Conservation (phyloP, 2,329 filamentous ascomycete species). For the Pestalotiopsis sp. region DNA sequence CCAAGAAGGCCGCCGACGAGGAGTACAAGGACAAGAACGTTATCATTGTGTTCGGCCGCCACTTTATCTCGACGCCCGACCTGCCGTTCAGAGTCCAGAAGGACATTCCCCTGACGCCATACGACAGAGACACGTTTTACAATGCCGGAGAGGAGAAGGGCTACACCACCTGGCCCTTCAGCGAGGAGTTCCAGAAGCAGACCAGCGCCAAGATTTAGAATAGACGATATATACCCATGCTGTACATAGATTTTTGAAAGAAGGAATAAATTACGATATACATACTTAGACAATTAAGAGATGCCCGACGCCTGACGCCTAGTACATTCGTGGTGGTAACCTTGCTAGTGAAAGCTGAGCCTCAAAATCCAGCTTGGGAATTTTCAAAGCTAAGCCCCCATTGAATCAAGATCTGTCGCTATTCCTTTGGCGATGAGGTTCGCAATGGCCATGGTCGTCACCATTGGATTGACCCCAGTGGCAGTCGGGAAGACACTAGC, state of each 20-base stretch:
- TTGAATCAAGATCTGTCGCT: slow-evolving; percentile 41
- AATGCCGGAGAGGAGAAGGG: slow-evolving; percentile 29
- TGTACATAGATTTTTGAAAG: neutral
- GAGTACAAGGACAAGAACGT: slow-evolving; percentile 43
- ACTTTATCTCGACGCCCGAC: slow-evolving; percentile 53
- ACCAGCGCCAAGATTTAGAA: neutral
- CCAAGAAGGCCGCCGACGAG: slow-evolving; percentile 42
- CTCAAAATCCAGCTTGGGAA: neutral
- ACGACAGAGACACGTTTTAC: slow-evolving; percentile 51
- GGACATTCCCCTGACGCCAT: slow-evolving; percentile 43
- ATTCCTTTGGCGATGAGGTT: slow-evolving; percentile 62
- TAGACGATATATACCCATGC: neutral
- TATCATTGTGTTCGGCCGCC: slow-evolving; percentile 49
- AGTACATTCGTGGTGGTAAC: neutral
- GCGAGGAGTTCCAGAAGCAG: slow-evolving; percentile 19
- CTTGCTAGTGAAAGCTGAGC: neutral
- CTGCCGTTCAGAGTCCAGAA: slow-evolving; percentile 45
- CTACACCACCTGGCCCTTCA: slow-evolving; percentile 40
- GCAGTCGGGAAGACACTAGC: slow-evolving; percentile 74
- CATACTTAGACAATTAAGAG: neutral
- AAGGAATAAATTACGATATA: neutral
- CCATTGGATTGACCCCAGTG: slow-evolving; percentile 79
- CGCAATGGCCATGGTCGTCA: slow-evolving; percentile 71
- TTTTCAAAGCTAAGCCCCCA: neutral
- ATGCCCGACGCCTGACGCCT: neutral